Percentiles rank a stretch among this genome's conserved stretches.
phyloP scores from a whole-genome alignment of 1,284 basidiomycete genomes.

The Melampsora medusae region DNA sequence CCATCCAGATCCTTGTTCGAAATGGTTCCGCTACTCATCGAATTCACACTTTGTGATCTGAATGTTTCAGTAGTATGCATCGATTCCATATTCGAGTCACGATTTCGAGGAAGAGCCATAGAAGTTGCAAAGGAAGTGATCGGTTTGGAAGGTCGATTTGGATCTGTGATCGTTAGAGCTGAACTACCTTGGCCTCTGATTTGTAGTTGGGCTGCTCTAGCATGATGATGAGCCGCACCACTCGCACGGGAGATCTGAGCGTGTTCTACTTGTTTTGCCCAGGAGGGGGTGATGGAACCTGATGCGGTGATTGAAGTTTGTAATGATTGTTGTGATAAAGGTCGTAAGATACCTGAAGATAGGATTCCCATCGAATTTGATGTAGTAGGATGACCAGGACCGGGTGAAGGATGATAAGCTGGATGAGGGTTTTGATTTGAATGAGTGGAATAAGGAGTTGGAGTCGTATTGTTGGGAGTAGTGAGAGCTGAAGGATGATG shows the following conservation, averaged over 20 bases:
- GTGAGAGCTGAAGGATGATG: not conserved
- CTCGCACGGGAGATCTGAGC: conserved; percentile 69
- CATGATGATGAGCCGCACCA: conserved; percentile 73
- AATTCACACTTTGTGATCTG: conserved; percentile 22
- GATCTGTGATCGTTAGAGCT: conserved; percentile 77
- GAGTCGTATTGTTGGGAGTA: too few species aligned
- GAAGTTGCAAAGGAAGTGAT: conserved; percentile 13
- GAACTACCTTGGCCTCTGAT: conserved; percentile 72
- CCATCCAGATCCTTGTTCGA: conserved; percentile 16
- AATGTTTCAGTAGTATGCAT: conserved; percentile 37
- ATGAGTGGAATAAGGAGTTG: not conserved
- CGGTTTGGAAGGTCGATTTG: conserved; percentile 58
- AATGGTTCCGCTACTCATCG: too few species aligned
- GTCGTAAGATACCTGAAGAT: not conserved
- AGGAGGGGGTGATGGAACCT: conserved; percentile 31
- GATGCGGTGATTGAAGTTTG: conserved; percentile 20
- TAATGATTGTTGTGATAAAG: conserved; percentile 20
- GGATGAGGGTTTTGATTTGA: not conserved
- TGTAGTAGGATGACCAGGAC: not conserved
- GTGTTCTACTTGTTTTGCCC: conserved; percentile 43
- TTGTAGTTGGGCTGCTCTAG: conserved; percentile 73
- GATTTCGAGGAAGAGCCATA: not conserved
- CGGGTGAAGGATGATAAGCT: not conserved
- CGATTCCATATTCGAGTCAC: not conserved
- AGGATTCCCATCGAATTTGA: conserved; percentile 47